These are phyloP conservation scores for Suillus subluteus DNA, from an alignment of 768 basidiomycete species.

Conservation along the genomic window DNA sequence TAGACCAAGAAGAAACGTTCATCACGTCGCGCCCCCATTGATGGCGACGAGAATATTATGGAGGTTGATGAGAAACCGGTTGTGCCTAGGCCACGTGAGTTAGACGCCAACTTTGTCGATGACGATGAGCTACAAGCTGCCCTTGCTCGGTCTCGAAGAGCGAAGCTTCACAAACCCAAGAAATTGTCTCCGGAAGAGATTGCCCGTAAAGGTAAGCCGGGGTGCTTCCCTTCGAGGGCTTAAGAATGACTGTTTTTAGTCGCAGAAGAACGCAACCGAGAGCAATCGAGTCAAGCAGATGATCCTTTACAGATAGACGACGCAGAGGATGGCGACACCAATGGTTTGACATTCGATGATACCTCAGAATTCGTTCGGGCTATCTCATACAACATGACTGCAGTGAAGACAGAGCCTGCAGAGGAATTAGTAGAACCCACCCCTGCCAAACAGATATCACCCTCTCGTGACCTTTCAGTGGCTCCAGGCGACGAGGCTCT, in stretches of 20 bases:
- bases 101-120: conserved; percentile 91
- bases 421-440: conserved; percentile 35
- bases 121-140: conserved; percentile 98
- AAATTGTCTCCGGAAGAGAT: conserved; percentile 83
- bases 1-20: conserved; percentile 94
- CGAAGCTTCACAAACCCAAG: conserved; percentile 76
- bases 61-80: conserved; percentile 79
- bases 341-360: conserved; percentile 88
- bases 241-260: conserved; percentile 46
- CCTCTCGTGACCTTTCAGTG: conserved; percentile 59
- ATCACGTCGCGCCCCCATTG: conserved; percentile 56
- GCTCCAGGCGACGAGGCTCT: conserved; percentile 61
- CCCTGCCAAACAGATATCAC: conserved; percentile 39
- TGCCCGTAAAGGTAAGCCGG: conserved; percentile 67
- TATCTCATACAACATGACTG: conserved; percentile 67
- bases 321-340: conserved; percentile 36
- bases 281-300: conserved; percentile 46
- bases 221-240: neutral
- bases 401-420: conserved; percentile 52
- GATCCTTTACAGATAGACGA: conserved; percentile 52
- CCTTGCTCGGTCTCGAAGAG: conserved; percentile 82
- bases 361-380: conserved; percentile 96
- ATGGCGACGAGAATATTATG: conserved; percentile 57
- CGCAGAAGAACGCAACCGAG: conserved; percentile 59
- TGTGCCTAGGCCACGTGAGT: conserved; percentile 67